Evolutionary conservation across 1,284 basidiomycete genomes (phyloP).

Genomic region (Puccinia sorghi): DNA sequence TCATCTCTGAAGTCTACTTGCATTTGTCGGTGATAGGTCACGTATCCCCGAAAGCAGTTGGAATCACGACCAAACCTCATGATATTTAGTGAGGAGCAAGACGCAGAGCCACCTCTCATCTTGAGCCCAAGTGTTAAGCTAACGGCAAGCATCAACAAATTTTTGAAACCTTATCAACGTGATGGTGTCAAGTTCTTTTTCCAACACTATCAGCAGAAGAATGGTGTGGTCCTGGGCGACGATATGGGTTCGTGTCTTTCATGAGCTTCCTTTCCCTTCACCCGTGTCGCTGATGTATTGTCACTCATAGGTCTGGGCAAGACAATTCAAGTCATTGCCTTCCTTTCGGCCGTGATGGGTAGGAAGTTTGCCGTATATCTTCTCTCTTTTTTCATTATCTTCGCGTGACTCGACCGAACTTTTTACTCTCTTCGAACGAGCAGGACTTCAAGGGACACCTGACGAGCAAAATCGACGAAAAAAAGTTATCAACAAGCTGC

Average conservation of each 20-base stretch:
- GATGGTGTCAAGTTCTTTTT: slow-evolving; percentile 49
- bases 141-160: slow-evolving; percentile 40
- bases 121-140: slow-evolving; percentile 7
- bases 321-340: slow-evolving; percentile 48
- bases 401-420: neutral
- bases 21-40: slow-evolving; percentile 2
- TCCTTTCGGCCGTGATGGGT: slow-evolving; percentile 43
- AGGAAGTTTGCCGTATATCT: neutral
- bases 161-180: slow-evolving; percentile 44
- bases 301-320: slow-evolving; percentile 32
- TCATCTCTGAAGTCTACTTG: neutral
- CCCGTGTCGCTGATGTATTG: neutral
- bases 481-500: slow-evolving; percentile 16
- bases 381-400: neutral
- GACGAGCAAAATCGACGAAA: slow-evolving; percentile 28
- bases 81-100: slow-evolving; percentile 37
- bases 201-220: slow-evolving; percentile 12
- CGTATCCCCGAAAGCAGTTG: slow-evolving; percentile 32
- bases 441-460: slow-evolving; percentile 30
- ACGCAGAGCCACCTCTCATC: slow-evolving; percentile 15
- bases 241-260: slow-evolving; percentile 40
- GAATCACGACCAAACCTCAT: slow-evolving; percentile 32
- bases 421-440: neutral
- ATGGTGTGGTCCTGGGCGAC: slow-evolving; percentile 43
- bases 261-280: neutral